phyloP scores from a whole-genome alignment of 305 asterid genomes.

The Withania somnifera region DNA sequence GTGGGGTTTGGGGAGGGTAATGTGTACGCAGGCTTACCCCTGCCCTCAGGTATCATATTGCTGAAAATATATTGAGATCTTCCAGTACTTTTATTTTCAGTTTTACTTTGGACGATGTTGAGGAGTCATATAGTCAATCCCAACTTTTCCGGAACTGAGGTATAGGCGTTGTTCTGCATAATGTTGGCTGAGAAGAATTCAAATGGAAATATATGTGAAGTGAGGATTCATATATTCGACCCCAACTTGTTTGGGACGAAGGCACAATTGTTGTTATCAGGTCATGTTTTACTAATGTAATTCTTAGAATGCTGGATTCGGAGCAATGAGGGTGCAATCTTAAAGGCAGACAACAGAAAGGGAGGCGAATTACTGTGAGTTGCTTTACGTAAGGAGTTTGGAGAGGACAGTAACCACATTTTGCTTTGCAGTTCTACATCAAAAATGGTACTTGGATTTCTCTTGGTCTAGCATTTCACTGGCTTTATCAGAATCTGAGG shows the following conservation, averaged over 20 bases:
- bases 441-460: not conserved
- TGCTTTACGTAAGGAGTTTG: not conserved
- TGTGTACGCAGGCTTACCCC: no score
- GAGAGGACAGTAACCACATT: not conserved
- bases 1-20: no score
- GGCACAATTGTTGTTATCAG: not conserved
- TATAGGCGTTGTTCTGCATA: not conserved
- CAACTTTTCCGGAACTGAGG: not conserved
- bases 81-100: not conserved
- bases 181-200: not conserved
- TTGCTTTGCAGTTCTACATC: not conserved
- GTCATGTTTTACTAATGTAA: not conserved
- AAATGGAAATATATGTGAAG: not conserved
- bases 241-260: not conserved
- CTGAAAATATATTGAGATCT: not conserved
- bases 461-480: not conserved
- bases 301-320: not conserved
- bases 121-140: not conserved
- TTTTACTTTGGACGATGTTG: not conserved
- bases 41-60: not conserved
- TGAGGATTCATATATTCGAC: not conserved
- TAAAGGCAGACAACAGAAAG: not conserved
- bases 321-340: not conserved
- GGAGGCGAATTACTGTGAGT: not conserved
- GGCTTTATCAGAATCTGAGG: not conserved